Base-by-base conservation (phyloP, 202 grass and related monocot genomes). In the Schoenoplectus tabernaemontani region DNA sequence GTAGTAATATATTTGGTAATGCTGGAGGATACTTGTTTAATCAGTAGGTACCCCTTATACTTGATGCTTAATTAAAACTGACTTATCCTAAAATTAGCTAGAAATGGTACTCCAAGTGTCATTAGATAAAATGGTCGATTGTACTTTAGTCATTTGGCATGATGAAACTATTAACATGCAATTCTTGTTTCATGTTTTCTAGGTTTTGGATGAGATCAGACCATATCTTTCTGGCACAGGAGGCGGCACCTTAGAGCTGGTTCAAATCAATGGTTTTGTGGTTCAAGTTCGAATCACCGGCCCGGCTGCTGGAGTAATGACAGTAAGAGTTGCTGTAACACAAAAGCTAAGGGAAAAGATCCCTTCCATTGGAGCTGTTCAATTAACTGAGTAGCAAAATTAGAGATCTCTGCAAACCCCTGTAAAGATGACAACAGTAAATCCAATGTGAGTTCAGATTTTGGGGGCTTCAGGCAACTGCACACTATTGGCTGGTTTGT, bases 331-430 rank as follows among this genome's bases (percentile, higher is more conserved):
- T 68, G 87, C 91, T 42, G 86, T 95, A 61, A 95, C 95, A 60
- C 91, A 98, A 78, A 98, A 98, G 75, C 64, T 95, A 84, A 90
- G 95, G 71, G 91, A 98, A 54, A 98, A 95, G 66, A 98, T 95
- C 87, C 89, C 91, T 79, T 89, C 89, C 1, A 98, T 98, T 65
- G 57, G 89, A 79, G 95, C 91, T 82, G 86, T 98, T 89, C 89
- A 98, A 85, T 82, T 98, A 32, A 90, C 61, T 33, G 91, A 95
- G 47, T 98, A 94, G 85, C 61, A 81, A 69, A 19, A 59, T 26
- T 30, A 51, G 28, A 37, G 39, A 43, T 59, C 53, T 50, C 17
- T 51, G 5, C 3, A 74, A 74, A 32, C 46, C 0, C 43, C 2
- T 74, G 44, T 47, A 46, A 47, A 47, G 12, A 15, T 51, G 39